These are phyloP conservation scores for Teratosphaeriaceae sp. DNA, from an alignment of 2,329 filamentous ascomycete genomes.

Conservation along the genomic window DNA sequence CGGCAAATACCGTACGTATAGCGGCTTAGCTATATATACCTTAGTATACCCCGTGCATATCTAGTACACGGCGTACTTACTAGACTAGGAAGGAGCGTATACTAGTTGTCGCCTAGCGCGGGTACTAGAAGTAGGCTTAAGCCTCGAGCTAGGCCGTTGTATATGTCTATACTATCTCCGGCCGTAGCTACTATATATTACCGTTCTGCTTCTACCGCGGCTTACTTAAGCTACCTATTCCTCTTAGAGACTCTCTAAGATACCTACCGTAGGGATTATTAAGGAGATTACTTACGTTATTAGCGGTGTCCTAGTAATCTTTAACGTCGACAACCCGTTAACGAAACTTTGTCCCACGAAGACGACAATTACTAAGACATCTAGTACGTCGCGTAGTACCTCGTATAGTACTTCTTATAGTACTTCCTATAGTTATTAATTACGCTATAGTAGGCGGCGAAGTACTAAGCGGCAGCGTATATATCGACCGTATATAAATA, in stretches of 20 bases:
- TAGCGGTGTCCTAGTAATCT: neutral
- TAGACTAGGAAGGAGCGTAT: too few species aligned
- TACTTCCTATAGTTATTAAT: too few species aligned
- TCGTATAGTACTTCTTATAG: too few species aligned
- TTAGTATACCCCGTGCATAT: neutral
- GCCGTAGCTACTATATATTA: too few species aligned
- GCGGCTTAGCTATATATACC: neutral
- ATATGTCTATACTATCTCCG: neutral
- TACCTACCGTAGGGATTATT: neutral
- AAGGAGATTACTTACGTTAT: neutral
- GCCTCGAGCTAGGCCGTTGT: neutral
- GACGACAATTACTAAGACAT: neutral
- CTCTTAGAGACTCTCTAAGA: neutral
- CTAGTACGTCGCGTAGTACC: too few species aligned
- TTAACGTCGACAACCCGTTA: neutral
- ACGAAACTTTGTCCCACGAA: neutral
- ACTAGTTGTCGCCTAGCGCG: too few species aligned
- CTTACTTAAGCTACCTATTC: neutral
- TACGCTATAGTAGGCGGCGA: too few species aligned
- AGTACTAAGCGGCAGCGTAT: too few species aligned
- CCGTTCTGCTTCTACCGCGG: neutral
- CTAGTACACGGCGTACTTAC: neutral
- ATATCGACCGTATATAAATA: too few species aligned
- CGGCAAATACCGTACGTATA: neutral
- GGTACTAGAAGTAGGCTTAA: neutral